Conservation (phyloP, 345 rosid species). For the Citrus sp. region DNA sequence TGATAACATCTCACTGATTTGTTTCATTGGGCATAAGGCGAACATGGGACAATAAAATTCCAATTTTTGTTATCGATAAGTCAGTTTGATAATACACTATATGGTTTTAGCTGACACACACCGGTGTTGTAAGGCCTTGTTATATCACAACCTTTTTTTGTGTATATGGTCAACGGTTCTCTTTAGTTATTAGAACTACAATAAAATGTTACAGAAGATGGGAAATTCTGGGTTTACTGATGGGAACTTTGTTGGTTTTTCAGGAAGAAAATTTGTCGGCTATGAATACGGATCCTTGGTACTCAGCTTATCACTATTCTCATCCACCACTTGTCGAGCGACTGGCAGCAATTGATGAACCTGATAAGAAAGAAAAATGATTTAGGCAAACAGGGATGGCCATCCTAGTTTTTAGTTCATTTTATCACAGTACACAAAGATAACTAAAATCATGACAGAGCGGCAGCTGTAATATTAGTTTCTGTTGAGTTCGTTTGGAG, state of each 20-base stretch:
- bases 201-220: not conserved
- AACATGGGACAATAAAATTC: not conserved
- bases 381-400: not conserved
- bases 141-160: not conserved
- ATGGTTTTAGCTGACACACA: not conserved
- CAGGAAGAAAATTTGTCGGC: constrained; percentile 98
- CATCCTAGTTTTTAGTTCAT: constrained; percentile 8
- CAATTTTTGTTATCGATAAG: not conserved
- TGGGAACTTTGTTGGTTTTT: constrained; percentile 9
- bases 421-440: constrained; percentile 9
- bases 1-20: not conserved
- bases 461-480: constrained; percentile 15
- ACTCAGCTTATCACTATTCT: constrained; percentile 96
- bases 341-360: constrained; percentile 69
- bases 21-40: not conserved
- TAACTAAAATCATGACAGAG: not conserved
- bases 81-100: not conserved
- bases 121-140: not conserved
- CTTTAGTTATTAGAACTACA: not conserved
- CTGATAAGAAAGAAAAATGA: constrained; percentile 75
- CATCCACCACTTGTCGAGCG: constrained; percentile 97
- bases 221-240: not conserved
- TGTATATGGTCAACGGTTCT: not conserved
- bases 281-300: constrained; percentile 97
- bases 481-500: constrained; percentile 10